Percentiles rank a stretch among this genome's conserved stretches.
phyloP scores from a whole-genome alignment of 495 filamentous ascomycete genomes.

The Cudoniella acicularis region DNA sequence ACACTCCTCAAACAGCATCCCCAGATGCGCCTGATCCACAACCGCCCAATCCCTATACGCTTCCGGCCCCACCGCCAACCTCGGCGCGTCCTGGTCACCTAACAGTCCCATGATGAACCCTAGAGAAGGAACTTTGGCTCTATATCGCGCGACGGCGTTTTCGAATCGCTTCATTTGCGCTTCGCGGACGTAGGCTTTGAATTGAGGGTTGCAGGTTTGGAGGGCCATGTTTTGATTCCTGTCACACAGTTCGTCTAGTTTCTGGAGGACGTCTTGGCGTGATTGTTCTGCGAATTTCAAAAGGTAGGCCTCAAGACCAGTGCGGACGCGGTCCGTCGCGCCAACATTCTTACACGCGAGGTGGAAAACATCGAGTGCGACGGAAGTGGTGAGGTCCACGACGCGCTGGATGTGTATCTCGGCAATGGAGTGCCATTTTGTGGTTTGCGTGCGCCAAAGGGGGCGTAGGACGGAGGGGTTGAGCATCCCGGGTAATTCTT shows the following conservation, averaged over 20 bases:
- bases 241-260: not conserved
- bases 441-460: not conserved
- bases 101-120: not conserved
- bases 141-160: not conserved
- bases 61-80: not conserved
- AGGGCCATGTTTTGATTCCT: not conserved
- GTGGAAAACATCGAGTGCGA: not conserved
- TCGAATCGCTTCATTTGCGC: not conserved
- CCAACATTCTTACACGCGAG: not conserved
- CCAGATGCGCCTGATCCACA: conserved; percentile 7
- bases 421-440: not conserved
- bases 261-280: not conserved
- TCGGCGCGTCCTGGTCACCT: not conserved
- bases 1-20: conserved; percentile 15
- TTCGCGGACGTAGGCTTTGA: not conserved
- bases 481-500: not conserved
- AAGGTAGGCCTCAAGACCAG: not conserved
- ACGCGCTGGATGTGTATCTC: not conserved
- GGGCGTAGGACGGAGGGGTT: not conserved
- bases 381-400: not conserved
- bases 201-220: not conserved
- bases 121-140: not conserved
- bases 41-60: not conserved
- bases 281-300: not conserved
- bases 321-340: not conserved